phyloP scores from a whole-genome alignment of 352 stramenopile genomes.

The Phytopythium kandeliae region DNA sequence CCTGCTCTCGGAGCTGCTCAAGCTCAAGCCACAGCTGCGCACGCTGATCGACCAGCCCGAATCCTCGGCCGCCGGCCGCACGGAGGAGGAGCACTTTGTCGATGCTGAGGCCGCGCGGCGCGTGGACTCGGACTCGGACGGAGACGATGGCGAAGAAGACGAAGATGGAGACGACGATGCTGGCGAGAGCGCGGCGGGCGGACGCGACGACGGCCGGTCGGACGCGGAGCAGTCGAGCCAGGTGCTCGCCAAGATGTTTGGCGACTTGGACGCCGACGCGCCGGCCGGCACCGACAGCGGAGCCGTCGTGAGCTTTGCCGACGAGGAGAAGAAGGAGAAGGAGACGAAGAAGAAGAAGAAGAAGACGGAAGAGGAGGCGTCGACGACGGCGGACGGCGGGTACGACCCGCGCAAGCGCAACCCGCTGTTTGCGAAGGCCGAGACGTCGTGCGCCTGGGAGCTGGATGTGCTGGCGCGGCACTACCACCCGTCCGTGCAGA shows the following conservation, averaged over 20 bases:
- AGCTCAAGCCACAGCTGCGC: conserved; percentile 71
- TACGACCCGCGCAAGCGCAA: conserved; percentile 89
- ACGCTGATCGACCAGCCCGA: conserved; percentile 71
- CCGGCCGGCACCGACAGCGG: conserved; percentile 6
- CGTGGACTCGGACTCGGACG: conserved; percentile 38
- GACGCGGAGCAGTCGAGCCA: conserved; percentile 47
- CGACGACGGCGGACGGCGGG: conserved; percentile 11
- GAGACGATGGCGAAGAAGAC: conserved; percentile 32
- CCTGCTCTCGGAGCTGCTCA: conserved; percentile 93
- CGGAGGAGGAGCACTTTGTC: conserved; percentile 55
- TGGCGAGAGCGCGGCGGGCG: conserved; percentile 14
- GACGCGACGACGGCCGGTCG: conserved; percentile 35
- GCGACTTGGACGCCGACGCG: conserved; percentile 13
- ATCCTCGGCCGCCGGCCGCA: conserved; percentile 5
- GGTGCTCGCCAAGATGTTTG: conserved; percentile 66
- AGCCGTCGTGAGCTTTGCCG: conserved; percentile 31
- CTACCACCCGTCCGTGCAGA: conserved; percentile 96
- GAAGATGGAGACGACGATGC: conserved; percentile 25
- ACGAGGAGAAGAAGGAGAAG: conserved; percentile 14
- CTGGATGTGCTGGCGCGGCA: conserved; percentile 88
- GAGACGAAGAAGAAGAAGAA: conserved; percentile 9
- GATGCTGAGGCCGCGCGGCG: conserved; percentile 30
- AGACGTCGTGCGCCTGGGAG: conserved; percentile 90
- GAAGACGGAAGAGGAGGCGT: conserved; percentile 4
- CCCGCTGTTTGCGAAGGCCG: conserved; percentile 71